Conservation (phyloP, 2,329 filamentous ascomycete species). For the Triangularia verruculosa region DNA sequence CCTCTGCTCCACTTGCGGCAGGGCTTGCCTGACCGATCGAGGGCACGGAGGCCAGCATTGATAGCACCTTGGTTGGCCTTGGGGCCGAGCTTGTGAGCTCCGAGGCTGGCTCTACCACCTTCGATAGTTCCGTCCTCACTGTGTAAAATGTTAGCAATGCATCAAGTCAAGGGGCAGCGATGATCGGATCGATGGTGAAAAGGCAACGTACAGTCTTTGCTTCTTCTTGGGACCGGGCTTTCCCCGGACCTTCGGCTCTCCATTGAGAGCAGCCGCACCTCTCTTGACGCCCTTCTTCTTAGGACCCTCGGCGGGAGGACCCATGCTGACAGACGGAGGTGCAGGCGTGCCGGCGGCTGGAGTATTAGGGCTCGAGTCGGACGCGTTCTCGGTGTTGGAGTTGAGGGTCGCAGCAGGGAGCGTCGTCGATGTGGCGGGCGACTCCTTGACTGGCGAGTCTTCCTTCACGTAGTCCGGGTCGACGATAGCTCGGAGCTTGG, state of each 20-base stretch:
- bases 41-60: conserved; percentile 90
- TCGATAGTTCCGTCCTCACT: conserved; percentile 65
- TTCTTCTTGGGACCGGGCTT: conserved; percentile 98
- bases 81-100: conserved; percentile 80
- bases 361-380: conserved; percentile 59
- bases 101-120: conserved; percentile 47
- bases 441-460: conserved; percentile 39
- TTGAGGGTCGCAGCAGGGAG: conserved; percentile 38
- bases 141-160: conserved; percentile 31
- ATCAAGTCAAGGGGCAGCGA: conserved; percentile 11
- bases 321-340: conserved; percentile 49
- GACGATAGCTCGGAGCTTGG: conserved; percentile 50
- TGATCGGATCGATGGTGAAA: background rate
- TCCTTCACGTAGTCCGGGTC: conserved; percentile 43
- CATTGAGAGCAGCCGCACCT: conserved; percentile 55
- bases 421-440: conserved; percentile 43
- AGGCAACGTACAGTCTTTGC: conserved; percentile 73
- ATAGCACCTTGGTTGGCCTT: conserved; percentile 97
- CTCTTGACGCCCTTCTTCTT: conserved; percentile 78
- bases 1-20: conserved; percentile 90
- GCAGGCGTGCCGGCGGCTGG: conserved; percentile 56
- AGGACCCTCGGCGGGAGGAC: conserved; percentile 55
- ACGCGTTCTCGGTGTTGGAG: conserved; percentile 54
- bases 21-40: conserved; percentile 87
- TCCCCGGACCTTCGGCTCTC: conserved; percentile 71